These are phyloP conservation scores for Rachicladosporium sp. DNA, from an alignment of 2,329 filamentous ascomycete genomes.

Conservation along the genomic window DNA sequence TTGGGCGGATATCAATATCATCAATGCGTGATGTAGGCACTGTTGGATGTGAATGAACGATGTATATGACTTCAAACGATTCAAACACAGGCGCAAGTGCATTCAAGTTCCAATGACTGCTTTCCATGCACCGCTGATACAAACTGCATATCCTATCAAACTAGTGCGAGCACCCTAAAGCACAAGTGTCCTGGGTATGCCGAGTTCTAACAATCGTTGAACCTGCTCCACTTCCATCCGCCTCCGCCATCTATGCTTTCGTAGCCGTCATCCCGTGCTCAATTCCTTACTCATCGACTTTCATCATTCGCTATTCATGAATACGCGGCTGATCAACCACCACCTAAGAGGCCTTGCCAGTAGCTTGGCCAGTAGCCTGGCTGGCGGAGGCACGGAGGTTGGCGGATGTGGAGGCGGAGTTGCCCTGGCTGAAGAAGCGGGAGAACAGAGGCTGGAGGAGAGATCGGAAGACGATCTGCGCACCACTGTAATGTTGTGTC, in stretches of 20 bases:
- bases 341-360: too few relatives aligned
- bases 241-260: too few relatives aligned
- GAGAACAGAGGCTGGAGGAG: constrained; percentile 84
- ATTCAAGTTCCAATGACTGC: too few relatives aligned
- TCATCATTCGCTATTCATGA: neutral
- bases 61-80: too few relatives aligned
- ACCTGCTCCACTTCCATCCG: too few relatives aligned
- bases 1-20: constrained; percentile 23
- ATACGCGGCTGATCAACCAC: constrained; percentile 12
- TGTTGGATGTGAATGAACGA: too few relatives aligned
- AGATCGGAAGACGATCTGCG: constrained; percentile 92
- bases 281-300: neutral
- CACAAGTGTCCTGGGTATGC: too few relatives aligned
- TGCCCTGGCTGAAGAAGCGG: constrained; percentile 71
- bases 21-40: constrained; percentile 2
- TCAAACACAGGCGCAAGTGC: too few relatives aligned
- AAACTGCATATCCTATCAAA: too few relatives aligned
- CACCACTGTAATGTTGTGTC: constrained; percentile 50
- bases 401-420: constrained; percentile 50
- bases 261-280: neutral
- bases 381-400: constrained; percentile 84
- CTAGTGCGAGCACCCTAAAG: too few relatives aligned
- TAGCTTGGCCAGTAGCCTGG: constrained; percentile 37
- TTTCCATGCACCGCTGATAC: too few relatives aligned
- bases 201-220: too few relatives aligned